Percentiles rank a stretch among this genome's conserved stretches.
phyloP scores from a whole-genome alignment of 1,284 basidiomycete species.

The Apiotrichum laibachii region DNA sequence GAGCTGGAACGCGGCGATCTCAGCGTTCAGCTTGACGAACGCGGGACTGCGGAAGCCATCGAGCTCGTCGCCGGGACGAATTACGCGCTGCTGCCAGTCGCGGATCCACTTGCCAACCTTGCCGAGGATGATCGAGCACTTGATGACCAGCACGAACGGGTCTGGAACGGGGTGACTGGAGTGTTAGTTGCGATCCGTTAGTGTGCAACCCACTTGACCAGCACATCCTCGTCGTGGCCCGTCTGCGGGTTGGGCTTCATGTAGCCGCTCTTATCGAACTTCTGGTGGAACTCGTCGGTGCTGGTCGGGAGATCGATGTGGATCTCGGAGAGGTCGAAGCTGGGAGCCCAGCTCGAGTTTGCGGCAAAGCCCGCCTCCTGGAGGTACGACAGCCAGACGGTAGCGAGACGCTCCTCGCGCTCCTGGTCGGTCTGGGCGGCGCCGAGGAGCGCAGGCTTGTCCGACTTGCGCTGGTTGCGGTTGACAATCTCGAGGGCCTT shows the following conservation, averaged over 20 bases:
- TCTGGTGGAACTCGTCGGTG: constrained; percentile 24
- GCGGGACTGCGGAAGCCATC: constrained; percentile 21
- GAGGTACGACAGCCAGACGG: constrained; percentile 40
- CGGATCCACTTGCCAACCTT: constrained; percentile 31
- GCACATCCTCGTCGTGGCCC: constrained; percentile 28
- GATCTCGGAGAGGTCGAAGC: constrained; percentile 29
- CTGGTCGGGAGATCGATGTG: constrained; percentile 31
- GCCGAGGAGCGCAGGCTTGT: constrained; percentile 34
- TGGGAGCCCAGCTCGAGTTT: constrained; percentile 34
- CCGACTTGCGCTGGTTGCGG: constrained; percentile 23
- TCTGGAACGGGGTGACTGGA: constrained; percentile 38
- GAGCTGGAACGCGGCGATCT: constrained; percentile 37
- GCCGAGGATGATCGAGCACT: constrained; percentile 28
- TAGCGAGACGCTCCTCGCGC: constrained; percentile 40
- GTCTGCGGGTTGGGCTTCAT: constrained; percentile 38
- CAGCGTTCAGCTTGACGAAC: constrained; percentile 27
- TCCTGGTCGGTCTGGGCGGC: constrained; percentile 25
- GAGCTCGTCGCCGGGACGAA: constrained; percentile 29
- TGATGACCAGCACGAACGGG: constrained; percentile 37
- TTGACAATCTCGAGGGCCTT: constrained; percentile 37
- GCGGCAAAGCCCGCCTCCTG: constrained; percentile 33
- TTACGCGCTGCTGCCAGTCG: constrained; percentile 40
- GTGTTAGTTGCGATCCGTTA: constrained; percentile 5
- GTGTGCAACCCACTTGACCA: constrained; percentile 12
- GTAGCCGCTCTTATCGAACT: constrained; percentile 9